Base-by-base conservation (phyloP, 176 grass and related monocot species). In the Dendrocalamus sinicus region DNA sequence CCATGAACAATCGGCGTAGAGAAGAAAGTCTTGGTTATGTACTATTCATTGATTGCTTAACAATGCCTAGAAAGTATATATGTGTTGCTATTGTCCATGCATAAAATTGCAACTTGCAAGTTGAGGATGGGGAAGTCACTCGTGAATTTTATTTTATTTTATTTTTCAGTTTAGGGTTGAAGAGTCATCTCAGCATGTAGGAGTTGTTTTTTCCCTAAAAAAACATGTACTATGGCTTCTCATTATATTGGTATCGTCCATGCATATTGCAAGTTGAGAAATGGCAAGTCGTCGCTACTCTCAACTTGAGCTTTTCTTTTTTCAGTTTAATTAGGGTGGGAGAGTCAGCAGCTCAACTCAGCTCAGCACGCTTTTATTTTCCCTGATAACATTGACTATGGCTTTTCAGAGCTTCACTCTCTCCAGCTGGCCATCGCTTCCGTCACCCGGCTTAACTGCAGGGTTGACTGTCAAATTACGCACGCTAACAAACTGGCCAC, bases 341-440 rank as follows among this genome's bases (percentile, higher is more conserved):
- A 63, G n/a, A 28, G 60, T 26, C 60, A 63, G 11, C 10, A 0
- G 23, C 60, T 63, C 23, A 14, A 11, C 23, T 63, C 12, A 63
- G 23, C 23, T 63, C 60, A 28, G 23, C 23, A 12, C n/a, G 24
- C n/a, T 26, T 13, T 24, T 62, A 2, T 59, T 13, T 28, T 28
- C 6, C 11, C 28, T 14, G 60, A 6, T 6, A 2, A 28, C 24
- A 63, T 14, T 44, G 75, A 77, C 75, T 57, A 13, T 24, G 11
- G 75, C 54, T 76, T 73, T 41, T 14, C 50, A 64, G 64, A 81
- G 47, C 35, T 15, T 77, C 86, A 68, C 44, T 67, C 71, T 83
- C 71, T 74, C 47, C 24, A 74, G 9, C 15, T 20, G 41, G 52
- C 41, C 32, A 1, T 67, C 48, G 44, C 50, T 81, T 81, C 19